Evolutionary conservation across 305 asterid genomes (phyloP).

Genomic region (Withania somnifera): DNA sequence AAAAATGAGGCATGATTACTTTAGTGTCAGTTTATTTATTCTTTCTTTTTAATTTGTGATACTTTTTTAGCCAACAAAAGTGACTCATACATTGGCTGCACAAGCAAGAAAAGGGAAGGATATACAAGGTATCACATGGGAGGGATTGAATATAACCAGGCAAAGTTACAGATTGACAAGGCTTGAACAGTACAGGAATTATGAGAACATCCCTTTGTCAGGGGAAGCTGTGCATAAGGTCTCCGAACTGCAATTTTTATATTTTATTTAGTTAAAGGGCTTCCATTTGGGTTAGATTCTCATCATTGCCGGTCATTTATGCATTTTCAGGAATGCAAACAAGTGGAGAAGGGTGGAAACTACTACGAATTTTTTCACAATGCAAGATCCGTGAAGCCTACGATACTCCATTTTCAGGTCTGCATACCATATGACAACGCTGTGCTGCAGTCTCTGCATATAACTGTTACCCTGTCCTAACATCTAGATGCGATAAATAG

Average conservation of each 20-base stretch:
- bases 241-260: neutral
- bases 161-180: conserved; percentile 41
- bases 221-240: too few species aligned
- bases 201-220: too few species aligned
- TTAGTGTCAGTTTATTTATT: neutral
- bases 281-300: neutral
- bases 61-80: neutral
- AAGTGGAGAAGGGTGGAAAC: conserved; percentile 36
- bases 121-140: conserved; percentile 41
- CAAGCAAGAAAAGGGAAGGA: too few species aligned
- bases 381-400: conserved; percentile 72
- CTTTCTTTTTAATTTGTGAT: neutral
- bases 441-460: neutral
- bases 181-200: too few species aligned
- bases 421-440: neutral
- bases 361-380: conserved; percentile 61
- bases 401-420: conserved; percentile 77
- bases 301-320: neutral
- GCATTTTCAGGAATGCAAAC: conserved; percentile 27
- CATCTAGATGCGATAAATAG: neutral
- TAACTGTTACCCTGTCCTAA: neutral
- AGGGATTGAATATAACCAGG: conserved; percentile 47
- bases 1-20: neutral
- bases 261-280: neutral
- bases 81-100: neutral